A percentile compares a stretch with the other conserved stretches of the same genome.
These are phyloP conservation scores for Fomes fomentarius DNA, from an alignment of 1,284 basidiomycete genomes.

Conservation along the genomic window DNA sequence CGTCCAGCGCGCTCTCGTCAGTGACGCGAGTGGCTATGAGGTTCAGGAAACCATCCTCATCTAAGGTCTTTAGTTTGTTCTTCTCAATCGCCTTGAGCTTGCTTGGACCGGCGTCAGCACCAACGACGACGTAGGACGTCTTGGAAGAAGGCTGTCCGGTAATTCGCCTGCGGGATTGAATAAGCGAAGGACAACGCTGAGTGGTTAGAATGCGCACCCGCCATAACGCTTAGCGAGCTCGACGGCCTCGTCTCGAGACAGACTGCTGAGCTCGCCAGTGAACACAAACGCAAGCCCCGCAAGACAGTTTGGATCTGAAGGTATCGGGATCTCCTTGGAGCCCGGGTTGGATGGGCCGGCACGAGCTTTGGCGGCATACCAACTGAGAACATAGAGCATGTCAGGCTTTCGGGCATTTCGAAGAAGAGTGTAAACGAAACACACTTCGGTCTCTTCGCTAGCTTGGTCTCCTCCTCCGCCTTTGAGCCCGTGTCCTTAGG, in stretches of 20 bases:
- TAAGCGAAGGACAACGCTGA: neutral
- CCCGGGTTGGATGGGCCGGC: slow-evolving; percentile 77
- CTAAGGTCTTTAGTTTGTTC: slow-evolving; percentile 74
- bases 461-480: slow-evolving; percentile 22
- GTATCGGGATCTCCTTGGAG: slow-evolving; percentile 85
- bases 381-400: slow-evolving; percentile 43
- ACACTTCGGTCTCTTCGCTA: slow-evolving; percentile 37
- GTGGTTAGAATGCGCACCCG: slow-evolving; percentile 59
- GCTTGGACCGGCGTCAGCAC: slow-evolving; percentile 84
- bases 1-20: slow-evolving; percentile 59
- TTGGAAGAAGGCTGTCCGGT: slow-evolving; percentile 88
- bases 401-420: too few relatives aligned
- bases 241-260: slow-evolving; percentile 86
- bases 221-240: slow-evolving; percentile 94
- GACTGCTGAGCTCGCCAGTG: slow-evolving; percentile 88
- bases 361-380: slow-evolving; percentile 66
- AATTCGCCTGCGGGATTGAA: slow-evolving; percentile 65
- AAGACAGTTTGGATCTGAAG: slow-evolving; percentile 72
- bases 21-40: slow-evolving; percentile 71
- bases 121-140: slow-evolving; percentile 90
- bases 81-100: slow-evolving; percentile 89
- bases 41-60: slow-evolving; percentile 88
- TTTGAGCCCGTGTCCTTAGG: slow-evolving; percentile 11
- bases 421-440: slow-evolving; percentile 27
- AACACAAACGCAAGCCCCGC: slow-evolving; percentile 93